These are phyloP conservation scores for Ocimum tenuiflorum DNA, from an alignment of 257 asterid species.

Conservation along the genomic window DNA sequence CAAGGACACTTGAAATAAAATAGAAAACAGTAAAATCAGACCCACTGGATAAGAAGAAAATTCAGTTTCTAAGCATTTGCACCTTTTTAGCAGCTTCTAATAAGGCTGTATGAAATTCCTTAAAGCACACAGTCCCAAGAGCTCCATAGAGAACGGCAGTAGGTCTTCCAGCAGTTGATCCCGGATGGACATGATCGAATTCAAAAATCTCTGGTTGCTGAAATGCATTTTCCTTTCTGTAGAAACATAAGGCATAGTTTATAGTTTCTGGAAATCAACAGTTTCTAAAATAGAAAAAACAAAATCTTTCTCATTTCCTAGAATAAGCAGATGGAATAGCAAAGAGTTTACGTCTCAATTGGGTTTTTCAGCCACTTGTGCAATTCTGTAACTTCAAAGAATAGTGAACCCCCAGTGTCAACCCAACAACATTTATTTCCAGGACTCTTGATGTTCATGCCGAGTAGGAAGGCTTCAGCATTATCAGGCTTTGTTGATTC, in stretches of 20 bases:
- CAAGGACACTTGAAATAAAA: background rate
- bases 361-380: constrained; percentile 60
- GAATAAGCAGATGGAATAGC: constrained; percentile 4
- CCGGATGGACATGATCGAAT: constrained; percentile 90
- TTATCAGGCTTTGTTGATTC: constrained; percentile 32
- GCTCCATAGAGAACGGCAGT: constrained; percentile 79
- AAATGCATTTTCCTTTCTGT: constrained; percentile 57
- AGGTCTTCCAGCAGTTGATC: constrained; percentile 63
- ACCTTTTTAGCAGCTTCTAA: constrained; percentile 76
- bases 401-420: constrained; percentile 75
- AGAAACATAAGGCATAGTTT: background rate
- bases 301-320: background rate
- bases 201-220: constrained; percentile 93
- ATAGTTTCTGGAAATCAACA: constrained; percentile 2
- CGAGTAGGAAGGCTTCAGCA: constrained; percentile 39
- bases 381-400: constrained; percentile 62
- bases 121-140: constrained; percentile 83
- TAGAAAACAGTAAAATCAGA: constrained; percentile 1
- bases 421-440: constrained; percentile 90
- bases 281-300: background rate
- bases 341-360: constrained; percentile 40
- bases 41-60: constrained; percentile 14
- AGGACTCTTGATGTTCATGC: constrained; percentile 39
- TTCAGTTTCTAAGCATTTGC: background rate
- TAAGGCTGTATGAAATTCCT: constrained; percentile 65